These are phyloP conservation scores for Auxenochlorella protothecoides DNA, from an alignment of 139 green algal genomes.

Conservation along the genomic window DNA sequence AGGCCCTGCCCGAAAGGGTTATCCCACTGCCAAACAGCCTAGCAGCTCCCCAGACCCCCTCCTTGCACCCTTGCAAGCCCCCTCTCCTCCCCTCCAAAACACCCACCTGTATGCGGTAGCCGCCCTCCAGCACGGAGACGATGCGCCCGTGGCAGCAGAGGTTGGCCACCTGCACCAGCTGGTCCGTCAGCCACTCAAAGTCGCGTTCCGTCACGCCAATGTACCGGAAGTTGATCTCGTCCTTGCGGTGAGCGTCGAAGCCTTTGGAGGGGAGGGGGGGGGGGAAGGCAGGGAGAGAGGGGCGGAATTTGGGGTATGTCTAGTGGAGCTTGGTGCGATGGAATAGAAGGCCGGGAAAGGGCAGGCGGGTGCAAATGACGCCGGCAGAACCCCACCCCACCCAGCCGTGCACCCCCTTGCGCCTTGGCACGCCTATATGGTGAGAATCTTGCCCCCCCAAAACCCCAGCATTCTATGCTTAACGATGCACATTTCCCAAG, in stretches of 20 bases:
- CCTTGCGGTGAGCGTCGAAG: slow-evolving; percentile 82
- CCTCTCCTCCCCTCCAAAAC: slow-evolving; percentile 17
- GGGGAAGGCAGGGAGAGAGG: neutral
- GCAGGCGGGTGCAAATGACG: neutral
- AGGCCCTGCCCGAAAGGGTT: too few relatives aligned
- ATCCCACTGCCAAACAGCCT: too few relatives aligned
- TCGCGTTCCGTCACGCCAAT: slow-evolving; percentile 77
- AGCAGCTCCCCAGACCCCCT: too few relatives aligned
- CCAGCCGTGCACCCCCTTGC: neutral
- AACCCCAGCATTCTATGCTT: too few relatives aligned
- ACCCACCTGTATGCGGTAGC: slow-evolving; percentile 78
- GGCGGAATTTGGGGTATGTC: too few relatives aligned
- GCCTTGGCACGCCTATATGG: too few relatives aligned
- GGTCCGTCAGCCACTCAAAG: slow-evolving; percentile 81
- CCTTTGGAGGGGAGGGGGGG: slow-evolving; percentile 18
- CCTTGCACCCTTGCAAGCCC: too few relatives aligned
- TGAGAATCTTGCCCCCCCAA: too few relatives aligned
- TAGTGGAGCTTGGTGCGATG: too few relatives aligned
- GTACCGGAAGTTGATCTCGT: slow-evolving; percentile 78
- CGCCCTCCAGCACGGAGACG: slow-evolving; percentile 79
- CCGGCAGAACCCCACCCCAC: neutral
- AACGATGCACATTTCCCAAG: too few relatives aligned
- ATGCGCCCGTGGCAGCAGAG: slow-evolving; percentile 65
- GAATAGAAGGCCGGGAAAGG: neutral
- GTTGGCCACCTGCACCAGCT: slow-evolving; percentile 61